Evolutionary conservation across 2,329 filamentous ascomycete genomes (phyloP).

Genomic region (Trichoderma afroharzianum): DNA sequence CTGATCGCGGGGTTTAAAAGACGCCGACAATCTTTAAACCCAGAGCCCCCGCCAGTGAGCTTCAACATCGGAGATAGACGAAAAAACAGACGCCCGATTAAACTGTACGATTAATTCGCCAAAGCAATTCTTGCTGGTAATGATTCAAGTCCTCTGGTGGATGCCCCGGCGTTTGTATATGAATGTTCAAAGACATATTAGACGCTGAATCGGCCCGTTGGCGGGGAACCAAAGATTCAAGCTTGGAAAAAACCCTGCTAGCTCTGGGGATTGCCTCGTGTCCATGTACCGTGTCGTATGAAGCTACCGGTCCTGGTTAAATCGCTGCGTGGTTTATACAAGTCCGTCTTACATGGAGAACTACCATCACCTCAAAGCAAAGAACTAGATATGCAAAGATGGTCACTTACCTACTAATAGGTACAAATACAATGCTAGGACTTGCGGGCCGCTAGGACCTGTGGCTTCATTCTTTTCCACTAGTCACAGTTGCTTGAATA

Average conservation of each 20-base stretch:
- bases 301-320: neutral
- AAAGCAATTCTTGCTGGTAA: neutral
- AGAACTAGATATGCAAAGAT: neutral
- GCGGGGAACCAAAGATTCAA: neutral
- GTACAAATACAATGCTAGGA: neutral
- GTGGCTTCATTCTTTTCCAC: neutral
- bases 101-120: neutral
- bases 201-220: neutral
- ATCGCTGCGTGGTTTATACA: neutral
- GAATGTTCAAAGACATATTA: neutral
- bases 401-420: neutral
- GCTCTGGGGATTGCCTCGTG: neutral
- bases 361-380: neutral
- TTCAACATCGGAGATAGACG: neutral
- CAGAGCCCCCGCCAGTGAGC: neutral
- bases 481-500: neutral
- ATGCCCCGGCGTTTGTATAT: neutral
- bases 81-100: neutral
- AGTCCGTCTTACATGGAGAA: neutral
- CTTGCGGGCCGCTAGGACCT: neutral
- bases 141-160: neutral
- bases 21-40: neutral
- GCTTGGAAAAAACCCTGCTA: slow-evolving; percentile 1
- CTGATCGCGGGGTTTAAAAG: neutral
- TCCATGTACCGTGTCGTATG: neutral